Evolutionary conservation across 352 stramenopile genomes (phyloP).

Genomic region (Globisporangium alternatum): DNA sequence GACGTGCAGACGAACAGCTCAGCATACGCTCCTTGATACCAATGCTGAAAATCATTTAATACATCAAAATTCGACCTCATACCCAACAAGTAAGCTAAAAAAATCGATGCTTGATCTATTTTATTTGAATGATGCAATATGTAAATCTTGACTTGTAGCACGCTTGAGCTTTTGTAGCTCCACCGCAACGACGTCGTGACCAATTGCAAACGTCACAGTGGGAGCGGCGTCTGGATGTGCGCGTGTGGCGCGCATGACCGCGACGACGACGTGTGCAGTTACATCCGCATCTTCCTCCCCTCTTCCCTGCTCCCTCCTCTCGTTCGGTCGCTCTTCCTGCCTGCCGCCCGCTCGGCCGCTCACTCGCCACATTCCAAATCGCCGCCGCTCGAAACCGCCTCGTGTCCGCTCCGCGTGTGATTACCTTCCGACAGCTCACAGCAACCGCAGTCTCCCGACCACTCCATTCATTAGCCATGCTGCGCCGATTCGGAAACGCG

Average conservation of each 20-base stretch:
- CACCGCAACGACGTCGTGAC: too few relatives aligned
- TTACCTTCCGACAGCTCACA: background rate
- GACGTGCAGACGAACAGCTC: background rate
- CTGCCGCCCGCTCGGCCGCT: background rate
- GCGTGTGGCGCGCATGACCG: conserved; percentile 1
- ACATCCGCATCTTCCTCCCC: background rate
- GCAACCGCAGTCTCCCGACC: background rate
- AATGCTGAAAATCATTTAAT: too few relatives aligned
- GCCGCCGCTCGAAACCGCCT: conserved; percentile 2
- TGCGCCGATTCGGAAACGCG: conserved; percentile 11
- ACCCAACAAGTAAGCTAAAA: too few relatives aligned
- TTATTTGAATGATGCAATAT: too few relatives aligned
- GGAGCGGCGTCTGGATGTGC: background rate
- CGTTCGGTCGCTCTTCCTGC: background rate
- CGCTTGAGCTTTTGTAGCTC: too few relatives aligned
- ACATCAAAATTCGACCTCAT: background rate
- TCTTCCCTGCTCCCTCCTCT: background rate
- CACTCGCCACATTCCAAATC: conserved; percentile 11
- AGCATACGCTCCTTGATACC: too few relatives aligned
- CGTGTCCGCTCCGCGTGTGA: background rate
- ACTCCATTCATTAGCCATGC: background rate
- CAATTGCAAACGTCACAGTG: background rate
- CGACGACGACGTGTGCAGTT: too few relatives aligned
- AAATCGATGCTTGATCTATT: too few relatives aligned
- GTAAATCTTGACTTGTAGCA: too few relatives aligned